A percentile compares a stretch with the other conserved stretches of the same genome.
These are phyloP conservation scores for Lantana camara DNA, from an alignment of 257 asterid genomes.

Conservation along the genomic window DNA sequence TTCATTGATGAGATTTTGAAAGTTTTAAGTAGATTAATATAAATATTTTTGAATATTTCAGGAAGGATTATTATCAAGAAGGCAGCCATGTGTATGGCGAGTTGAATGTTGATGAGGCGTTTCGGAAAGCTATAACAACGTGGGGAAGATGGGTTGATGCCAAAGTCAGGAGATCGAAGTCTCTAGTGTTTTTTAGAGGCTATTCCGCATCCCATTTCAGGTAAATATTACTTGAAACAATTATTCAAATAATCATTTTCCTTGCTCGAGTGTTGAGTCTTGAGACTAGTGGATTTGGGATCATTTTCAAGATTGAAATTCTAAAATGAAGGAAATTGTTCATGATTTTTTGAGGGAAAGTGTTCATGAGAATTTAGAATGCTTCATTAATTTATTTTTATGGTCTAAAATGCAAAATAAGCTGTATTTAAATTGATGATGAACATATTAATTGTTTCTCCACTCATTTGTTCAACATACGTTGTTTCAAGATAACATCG, in stretches of 20 bases:
- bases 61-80: constrained; percentile 80
- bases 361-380: not conserved
- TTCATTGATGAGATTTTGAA: not conserved
- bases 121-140: constrained; percentile 63
- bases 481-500: no score
- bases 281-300: not conserved
- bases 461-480: no score
- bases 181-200: constrained; percentile 66
- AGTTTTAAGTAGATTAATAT: not conserved
- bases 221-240: constrained; percentile 24
- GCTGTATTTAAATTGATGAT: no score
- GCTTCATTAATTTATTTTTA: not conserved
- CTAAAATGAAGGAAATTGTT: not conserved
- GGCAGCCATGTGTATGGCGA: constrained; percentile 63
- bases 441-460: no score
- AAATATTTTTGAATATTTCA: constrained; percentile 30
- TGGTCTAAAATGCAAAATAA: no score
- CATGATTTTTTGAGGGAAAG: no score
- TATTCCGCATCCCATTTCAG: constrained; percentile 77
- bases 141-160: constrained; percentile 84
- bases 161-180: constrained; percentile 48
- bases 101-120: constrained; percentile 60
- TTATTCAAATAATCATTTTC: not conserved
- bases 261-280: not conserved
- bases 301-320: not conserved